Conservation (phyloP, 768 basidiomycete species). For the Trametes gibbosa region DNA sequence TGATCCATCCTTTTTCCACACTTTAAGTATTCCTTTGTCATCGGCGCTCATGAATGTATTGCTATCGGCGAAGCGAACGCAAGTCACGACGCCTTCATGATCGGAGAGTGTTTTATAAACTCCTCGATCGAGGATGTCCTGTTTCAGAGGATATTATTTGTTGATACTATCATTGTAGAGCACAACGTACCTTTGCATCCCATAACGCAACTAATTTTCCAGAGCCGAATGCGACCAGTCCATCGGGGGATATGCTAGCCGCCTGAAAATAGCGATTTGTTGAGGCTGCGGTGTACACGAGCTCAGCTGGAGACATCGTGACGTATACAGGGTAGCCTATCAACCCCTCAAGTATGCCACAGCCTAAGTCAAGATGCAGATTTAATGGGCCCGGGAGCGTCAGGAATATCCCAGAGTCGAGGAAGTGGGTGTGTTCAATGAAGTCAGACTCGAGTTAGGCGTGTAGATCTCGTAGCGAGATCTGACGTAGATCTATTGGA, state of each 20-base stretch:
- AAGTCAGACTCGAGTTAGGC: no score
- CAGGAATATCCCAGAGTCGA: no score
- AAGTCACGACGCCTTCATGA: constrained; percentile 73
- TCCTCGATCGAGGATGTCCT: constrained; percentile 53
- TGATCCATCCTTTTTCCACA: constrained; percentile 50
- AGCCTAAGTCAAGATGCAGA: no score
- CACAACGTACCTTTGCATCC: constrained; percentile 46
- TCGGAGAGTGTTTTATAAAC: constrained; percentile 71
- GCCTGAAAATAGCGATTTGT: constrained; percentile 45
- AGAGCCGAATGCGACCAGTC: constrained; percentile 56
- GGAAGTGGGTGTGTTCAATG: no score
- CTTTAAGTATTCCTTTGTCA: constrained; percentile 61
- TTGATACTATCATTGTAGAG: neutral
- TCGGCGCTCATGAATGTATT: constrained; percentile 68
- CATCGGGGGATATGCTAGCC: constrained; percentile 34
- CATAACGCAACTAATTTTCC: constrained; percentile 58
- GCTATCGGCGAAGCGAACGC: constrained; percentile 61
- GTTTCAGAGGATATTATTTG: neutral
- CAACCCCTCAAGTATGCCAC: no score
- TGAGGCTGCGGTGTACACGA: constrained; percentile 46
- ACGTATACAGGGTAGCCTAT: no score
- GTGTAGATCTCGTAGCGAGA: constrained; percentile 10
- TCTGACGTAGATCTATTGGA: neutral
- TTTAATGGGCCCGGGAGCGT: no score
- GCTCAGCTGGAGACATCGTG: constrained; percentile 20